These are phyloP conservation scores for Globisporangium splendens DNA, from an alignment of 352 stramenopile species.

Conservation along the genomic window DNA sequence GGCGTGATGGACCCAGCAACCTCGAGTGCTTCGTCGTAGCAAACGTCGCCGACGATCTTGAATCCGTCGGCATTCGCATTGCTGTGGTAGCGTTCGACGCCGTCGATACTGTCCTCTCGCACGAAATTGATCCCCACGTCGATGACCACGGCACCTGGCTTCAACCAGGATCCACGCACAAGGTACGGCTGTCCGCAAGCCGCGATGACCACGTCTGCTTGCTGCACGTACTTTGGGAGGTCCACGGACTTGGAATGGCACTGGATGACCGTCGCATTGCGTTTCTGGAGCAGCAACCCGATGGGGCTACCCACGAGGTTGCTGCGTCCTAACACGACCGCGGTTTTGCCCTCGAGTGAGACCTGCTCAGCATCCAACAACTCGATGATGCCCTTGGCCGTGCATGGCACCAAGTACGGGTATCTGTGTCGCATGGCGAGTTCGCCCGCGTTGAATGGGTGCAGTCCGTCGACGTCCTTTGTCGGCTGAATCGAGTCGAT, in stretches of 20 bases:
- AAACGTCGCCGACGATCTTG: slow-evolving; percentile 96
- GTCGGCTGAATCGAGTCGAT: slow-evolving; percentile 90
- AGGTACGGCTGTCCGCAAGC: slow-evolving; percentile 95
- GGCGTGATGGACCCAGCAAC: slow-evolving; percentile 94
- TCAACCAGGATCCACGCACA: slow-evolving; percentile 95
- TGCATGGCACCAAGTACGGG: slow-evolving; percentile 93
- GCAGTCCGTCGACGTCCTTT: slow-evolving; percentile 99
- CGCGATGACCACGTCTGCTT: slow-evolving; percentile 97
- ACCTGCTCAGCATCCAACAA: slow-evolving; percentile 90
- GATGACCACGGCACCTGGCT: slow-evolving; percentile 95
- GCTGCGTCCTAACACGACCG: slow-evolving; percentile 95
- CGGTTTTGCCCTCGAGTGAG: slow-evolving; percentile 90
- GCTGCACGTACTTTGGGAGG: slow-evolving; percentile 80
- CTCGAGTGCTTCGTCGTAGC: slow-evolving; percentile 80
- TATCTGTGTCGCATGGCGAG: slow-evolving; percentile 86
- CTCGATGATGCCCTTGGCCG: slow-evolving; percentile 96
- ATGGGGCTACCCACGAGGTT: slow-evolving; percentile 98
- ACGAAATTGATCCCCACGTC: slow-evolving; percentile 99
- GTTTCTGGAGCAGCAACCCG: slow-evolving; percentile 93
- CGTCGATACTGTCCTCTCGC: slow-evolving; percentile 33
- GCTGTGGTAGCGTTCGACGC: slow-evolving; percentile 43
- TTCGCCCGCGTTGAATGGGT: slow-evolving; percentile 96
- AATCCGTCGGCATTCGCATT: slow-evolving; percentile 82
- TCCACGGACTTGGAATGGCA: slow-evolving; percentile 95
- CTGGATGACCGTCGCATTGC: slow-evolving; percentile 97